Evolutionary conservation across 495 filamentous ascomycete species (phyloP).

Genomic region (Friedmanniomyces endolithicus): DNA sequence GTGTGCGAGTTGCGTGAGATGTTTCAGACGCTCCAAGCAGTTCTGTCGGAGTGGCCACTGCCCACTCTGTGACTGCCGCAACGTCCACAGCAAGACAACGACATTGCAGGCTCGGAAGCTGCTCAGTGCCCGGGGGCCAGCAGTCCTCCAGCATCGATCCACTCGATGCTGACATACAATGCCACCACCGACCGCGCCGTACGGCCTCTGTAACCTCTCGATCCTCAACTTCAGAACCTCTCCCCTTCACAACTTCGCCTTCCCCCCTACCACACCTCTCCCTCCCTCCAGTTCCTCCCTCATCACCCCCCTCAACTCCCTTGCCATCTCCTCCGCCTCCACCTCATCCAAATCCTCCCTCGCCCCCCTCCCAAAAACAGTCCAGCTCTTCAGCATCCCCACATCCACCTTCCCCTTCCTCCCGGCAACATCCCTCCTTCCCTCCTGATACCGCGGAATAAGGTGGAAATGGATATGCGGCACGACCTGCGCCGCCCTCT

Average conservation of each 20-base stretch:
- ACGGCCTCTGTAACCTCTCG: too few species aligned
- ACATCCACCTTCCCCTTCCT: conserved; percentile 33
- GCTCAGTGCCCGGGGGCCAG: too few species aligned
- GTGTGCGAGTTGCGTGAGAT: too few species aligned
- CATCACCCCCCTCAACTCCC: conserved; percentile 48
- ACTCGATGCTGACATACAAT: too few species aligned
- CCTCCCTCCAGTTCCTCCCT: conserved; percentile 28
- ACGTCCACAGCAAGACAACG: too few species aligned
- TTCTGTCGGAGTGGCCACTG: too few species aligned
- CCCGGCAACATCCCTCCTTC: conserved; percentile 28
- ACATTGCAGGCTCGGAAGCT: too few species aligned
- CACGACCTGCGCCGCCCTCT: conserved; percentile 77
- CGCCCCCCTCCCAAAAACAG: conserved; percentile 72
- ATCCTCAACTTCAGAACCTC: too few species aligned
- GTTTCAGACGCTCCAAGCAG: too few species aligned
- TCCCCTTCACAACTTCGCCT: neutral
- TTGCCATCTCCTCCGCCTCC: conserved; percentile 54
- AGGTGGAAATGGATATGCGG: conserved; percentile 88
- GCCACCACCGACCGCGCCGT: too few species aligned
- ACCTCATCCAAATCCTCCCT: conserved; percentile 79
- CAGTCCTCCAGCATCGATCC: too few species aligned
- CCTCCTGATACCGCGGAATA: conserved; percentile 49
- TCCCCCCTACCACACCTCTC: neutral
- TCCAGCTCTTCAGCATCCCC: conserved; percentile 47
- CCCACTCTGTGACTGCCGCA: too few species aligned